Evolutionary conservation across 1,284 basidiomycete species (phyloP), one percentile per base, ranked within the genome.

Genomic region (Apiotrichum siamense): DNA sequence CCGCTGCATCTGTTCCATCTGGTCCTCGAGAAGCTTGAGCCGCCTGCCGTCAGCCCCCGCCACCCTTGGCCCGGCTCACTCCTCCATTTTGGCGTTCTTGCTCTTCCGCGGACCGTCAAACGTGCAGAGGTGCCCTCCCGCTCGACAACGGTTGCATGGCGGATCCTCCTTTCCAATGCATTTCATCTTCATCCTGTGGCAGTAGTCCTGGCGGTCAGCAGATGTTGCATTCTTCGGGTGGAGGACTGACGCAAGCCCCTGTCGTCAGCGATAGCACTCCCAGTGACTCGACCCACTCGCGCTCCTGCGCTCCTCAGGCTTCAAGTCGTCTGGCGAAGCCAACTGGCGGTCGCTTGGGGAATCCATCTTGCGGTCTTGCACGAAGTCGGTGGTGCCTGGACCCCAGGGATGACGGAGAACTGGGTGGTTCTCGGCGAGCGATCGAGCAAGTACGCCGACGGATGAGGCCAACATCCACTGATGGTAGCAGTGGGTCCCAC

Each of bases 81-180:
- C 88, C 55, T 91, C 75, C 4, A 89, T 88, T 31, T 87, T 87
- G 21, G 60, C 53, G 6, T 59, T 76, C 86, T 71, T 71, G 40
- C 56, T 87, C 52, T 88, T 88, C 3, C 88, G 87, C 41, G 89
- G 88, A 59, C 91, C 92, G 69, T 92, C 88, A 64, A 93, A 92
- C 18, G 91, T 79, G 76, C 89, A 93, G 44, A 87, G 85, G 18
- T 90, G 79, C 7, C 86, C 84, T 21, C 86, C 83, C 62, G 39
- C 29, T 26, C 50, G 37, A 23, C 60, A 61, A 2, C 60, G 44
- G 23, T 57, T 52, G 39, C 60, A 61, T 12, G 60, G 60, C 25
- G 89, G 89, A 60, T 87, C 87, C 70, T 92, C 89, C 39, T 89
- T 88, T 6, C 87, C 69, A 26, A 73, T 72, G 47, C 74, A 76